Conservation (phyloP, 345 rosid genomes). For the Raphanus raphanistrum region DNA sequence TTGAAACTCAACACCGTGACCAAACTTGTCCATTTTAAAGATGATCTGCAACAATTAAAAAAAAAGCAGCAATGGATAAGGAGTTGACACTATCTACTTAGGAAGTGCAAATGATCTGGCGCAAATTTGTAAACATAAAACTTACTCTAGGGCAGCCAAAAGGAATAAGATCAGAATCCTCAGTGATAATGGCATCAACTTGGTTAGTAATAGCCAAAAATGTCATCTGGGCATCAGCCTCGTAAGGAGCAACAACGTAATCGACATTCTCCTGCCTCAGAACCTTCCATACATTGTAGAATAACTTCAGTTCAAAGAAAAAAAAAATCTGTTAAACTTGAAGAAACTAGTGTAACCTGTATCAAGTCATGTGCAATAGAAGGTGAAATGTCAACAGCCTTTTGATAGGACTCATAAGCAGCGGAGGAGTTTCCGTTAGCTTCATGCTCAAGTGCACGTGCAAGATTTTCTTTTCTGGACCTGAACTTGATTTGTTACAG, state of each 20-base stretch:
- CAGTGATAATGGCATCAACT: constrained; percentile 89
- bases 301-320: constrained; percentile 9
- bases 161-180: constrained; percentile 97
- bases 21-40: constrained; percentile 96
- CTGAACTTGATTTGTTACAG: constrained; percentile 39
- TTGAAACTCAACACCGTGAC: constrained; percentile 85
- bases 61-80: constrained; percentile 4
- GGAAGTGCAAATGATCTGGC: constrained; percentile 12
- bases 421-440: constrained; percentile 76
- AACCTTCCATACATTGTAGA: constrained; percentile 52
- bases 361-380: constrained; percentile 79
- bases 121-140: constrained; percentile 5
- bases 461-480: constrained; percentile 82
- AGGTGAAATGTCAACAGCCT: constrained; percentile 97
- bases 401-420: constrained; percentile 88
- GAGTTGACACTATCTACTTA: neutral
- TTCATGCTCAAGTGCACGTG: constrained; percentile 83
- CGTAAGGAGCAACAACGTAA: constrained; percentile 90
- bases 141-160: constrained; percentile 98
- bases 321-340: neutral
- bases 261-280: constrained; percentile 68
- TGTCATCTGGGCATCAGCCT: constrained; percentile 98
- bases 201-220: constrained; percentile 78
- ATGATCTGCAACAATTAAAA: constrained; percentile 55
- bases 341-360: constrained; percentile 50